Conservation (phyloP, 805 yeast genomes). For the Candida taoyuanica region DNA sequence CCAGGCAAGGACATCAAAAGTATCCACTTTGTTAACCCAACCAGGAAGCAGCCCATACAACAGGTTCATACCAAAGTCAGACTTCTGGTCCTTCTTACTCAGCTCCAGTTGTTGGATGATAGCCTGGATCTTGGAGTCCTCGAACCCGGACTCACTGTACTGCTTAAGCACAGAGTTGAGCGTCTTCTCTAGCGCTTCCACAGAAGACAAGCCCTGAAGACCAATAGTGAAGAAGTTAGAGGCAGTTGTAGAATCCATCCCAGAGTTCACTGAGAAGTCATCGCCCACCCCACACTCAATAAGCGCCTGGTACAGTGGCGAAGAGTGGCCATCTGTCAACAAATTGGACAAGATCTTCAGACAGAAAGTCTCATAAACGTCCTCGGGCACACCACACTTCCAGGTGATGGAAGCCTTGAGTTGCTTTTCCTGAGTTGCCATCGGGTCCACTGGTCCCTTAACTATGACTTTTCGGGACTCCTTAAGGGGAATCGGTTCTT, state of each 20-base stretch:
- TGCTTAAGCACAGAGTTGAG: slow-evolving; percentile 45
- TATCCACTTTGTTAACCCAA: slow-evolving; percentile 81
- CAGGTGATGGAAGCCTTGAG: slow-evolving; percentile 82
- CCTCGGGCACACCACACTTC: slow-evolving; percentile 72
- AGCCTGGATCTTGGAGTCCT: slow-evolving; percentile 67
- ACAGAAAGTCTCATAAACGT: slow-evolving; percentile 65
- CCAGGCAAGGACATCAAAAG: slow-evolving; percentile 62
- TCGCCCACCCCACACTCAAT: slow-evolving; percentile 82
- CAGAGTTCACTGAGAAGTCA: slow-evolving; percentile 84
- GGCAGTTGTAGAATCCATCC: slow-evolving; percentile 78
- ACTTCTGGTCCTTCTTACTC: slow-evolving; percentile 76
- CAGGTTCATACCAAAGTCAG: slow-evolving; percentile 83
- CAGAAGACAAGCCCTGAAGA: slow-evolving; percentile 65
- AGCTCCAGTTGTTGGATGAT: slow-evolving; percentile 85
- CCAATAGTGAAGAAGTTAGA: slow-evolving; percentile 80
- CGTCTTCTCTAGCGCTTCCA: slow-evolving; percentile 40
- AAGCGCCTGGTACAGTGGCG: slow-evolving; percentile 81
- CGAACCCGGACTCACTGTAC: slow-evolving; percentile 42
- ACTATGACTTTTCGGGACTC: slow-evolving; percentile 34
- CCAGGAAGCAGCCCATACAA: slow-evolving; percentile 73
- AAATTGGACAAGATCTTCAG: slow-evolving; percentile 67
- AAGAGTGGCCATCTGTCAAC: slow-evolving; percentile 85
- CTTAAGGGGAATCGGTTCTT: slow-evolving; percentile 29
- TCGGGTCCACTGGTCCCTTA: slow-evolving; percentile 80
- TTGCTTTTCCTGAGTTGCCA: slow-evolving; percentile 63